Conservation (phyloP, 768 basidiomycete genomes). For the Lentinula aciculospora region DNA sequence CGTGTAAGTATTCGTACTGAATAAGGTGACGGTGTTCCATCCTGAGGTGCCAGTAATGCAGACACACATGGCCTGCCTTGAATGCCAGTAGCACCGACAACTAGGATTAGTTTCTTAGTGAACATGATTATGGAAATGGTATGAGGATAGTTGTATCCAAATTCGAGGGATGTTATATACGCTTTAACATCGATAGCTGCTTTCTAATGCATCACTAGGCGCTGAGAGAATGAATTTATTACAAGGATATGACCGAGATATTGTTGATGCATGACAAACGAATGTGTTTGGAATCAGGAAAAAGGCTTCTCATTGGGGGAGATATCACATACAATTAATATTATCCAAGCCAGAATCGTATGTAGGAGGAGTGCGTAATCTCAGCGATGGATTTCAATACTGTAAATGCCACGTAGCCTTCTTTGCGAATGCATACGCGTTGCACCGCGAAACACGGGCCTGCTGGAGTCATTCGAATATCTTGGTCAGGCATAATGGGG, state of each 20-base stretch:
- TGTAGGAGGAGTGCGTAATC: no score
- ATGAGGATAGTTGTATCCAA: not conserved
- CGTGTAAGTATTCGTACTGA: conserved; percentile 36
- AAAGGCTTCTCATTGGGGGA: no score
- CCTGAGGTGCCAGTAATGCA: conserved; percentile 25
- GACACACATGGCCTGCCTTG: conserved; percentile 36
- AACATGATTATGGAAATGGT: not conserved
- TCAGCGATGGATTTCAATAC: no score
- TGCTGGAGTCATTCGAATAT: no score
- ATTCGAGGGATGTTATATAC: not conserved
- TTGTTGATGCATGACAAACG: no score
- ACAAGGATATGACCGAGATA: not conserved
- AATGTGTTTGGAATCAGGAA: no score
- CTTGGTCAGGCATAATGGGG: no score
- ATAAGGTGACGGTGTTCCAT: conserved; percentile 35
- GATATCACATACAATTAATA: no score
- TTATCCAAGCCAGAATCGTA: no score
- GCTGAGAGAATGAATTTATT: not conserved
- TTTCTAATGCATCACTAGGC: not conserved
- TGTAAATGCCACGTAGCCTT: not conserved
- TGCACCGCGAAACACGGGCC: no score
- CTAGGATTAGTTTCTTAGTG: conserved; percentile 31
- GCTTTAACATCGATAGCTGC: not conserved
- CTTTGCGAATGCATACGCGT: not conserved
- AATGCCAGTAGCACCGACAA: conserved; percentile 42